phyloP scores from a whole-genome alignment of 306 rosid genomes.

The Astragalus glycyphyllos region DNA sequence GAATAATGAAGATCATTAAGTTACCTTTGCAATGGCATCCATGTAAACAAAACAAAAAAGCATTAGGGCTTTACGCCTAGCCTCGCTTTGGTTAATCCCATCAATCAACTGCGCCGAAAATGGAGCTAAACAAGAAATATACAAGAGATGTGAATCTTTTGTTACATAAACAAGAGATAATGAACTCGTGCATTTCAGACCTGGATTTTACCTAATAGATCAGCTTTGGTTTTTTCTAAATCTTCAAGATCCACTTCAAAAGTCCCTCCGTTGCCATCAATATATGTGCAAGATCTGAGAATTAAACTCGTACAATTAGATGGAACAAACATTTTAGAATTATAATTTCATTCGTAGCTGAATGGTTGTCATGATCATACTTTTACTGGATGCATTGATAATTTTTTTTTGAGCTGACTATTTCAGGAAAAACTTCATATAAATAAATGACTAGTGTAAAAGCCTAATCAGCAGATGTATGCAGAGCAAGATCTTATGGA shows the following conservation, averaged over 20 bases:
- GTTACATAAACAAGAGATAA: constrained; percentile 24
- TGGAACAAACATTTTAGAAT: constrained; percentile 31
- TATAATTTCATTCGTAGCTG: constrained; percentile 14
- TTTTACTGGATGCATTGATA: background rate
- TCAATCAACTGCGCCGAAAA: constrained; percentile 76
- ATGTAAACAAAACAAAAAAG: constrained; percentile 72
- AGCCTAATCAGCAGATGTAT: constrained; percentile 12
- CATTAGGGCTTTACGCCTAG: constrained; percentile 83
- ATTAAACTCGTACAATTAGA: constrained; percentile 38
- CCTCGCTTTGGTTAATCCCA: constrained; percentile 77
- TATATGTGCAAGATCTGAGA: constrained; percentile 68
- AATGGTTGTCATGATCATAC: constrained; percentile 18
- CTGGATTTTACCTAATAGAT: constrained; percentile 64
- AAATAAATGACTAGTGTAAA: constrained; percentile 2
- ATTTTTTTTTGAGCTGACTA: background rate
- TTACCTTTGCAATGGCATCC: constrained; percentile 72
- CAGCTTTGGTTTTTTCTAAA: constrained; percentile 63
- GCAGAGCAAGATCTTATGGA: constrained; percentile 22
- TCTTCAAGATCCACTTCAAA: constrained; percentile 73
- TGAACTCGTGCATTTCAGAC: constrained; percentile 30
- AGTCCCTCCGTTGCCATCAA: constrained; percentile 63
- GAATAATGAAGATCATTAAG: constrained; percentile 29
- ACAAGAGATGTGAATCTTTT: constrained; percentile 32
- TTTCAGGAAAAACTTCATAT: constrained; percentile 12
- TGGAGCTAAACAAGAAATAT: constrained; percentile 60